These are phyloP conservation scores for Magnolia kwangsiensis DNA, from an alignment of 164 flowering plant genomes.

Conservation along the genomic window DNA sequence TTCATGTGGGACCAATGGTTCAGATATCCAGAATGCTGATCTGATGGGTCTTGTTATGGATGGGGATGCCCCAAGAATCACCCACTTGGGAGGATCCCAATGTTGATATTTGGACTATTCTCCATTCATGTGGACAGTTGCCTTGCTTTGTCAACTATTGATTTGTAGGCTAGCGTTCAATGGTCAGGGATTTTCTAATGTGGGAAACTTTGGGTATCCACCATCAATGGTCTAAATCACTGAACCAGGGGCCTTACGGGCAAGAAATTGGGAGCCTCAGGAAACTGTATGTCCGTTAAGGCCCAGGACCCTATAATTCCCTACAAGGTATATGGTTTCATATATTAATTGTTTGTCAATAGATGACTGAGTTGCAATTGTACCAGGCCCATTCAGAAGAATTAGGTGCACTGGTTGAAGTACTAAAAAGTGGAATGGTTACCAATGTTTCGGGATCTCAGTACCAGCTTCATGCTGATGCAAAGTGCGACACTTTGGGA, in stretches of 20 bases:
- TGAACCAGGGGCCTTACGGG: not conserved
- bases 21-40: too few species aligned
- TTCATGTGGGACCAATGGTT: too few species aligned
- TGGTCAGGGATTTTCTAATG: too few species aligned
- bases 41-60: too few species aligned
- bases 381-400: conserved; percentile 91
- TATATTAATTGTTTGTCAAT: not conserved
- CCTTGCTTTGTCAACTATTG: too few species aligned
- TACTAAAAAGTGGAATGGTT: conserved; percentile 94
- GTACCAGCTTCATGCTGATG: conserved; percentile 72
- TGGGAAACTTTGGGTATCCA: too few species aligned
- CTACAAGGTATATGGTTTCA: not conserved
- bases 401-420: conserved; percentile 77
- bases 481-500: conserved; percentile 90
- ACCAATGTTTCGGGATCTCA: conserved; percentile 85
- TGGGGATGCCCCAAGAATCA: too few species aligned
- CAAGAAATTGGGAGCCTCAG: not conserved
- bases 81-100: too few species aligned
- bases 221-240: not conserved
- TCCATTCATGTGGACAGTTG: too few species aligned
- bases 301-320: not conserved
- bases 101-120: too few species aligned
- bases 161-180: too few species aligned
- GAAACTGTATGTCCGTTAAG: not conserved
- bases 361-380: conserved; percentile 20